phyloP scores from a whole-genome alignment of 139 green algal genomes.

The Chlorella ohadii region DNA sequence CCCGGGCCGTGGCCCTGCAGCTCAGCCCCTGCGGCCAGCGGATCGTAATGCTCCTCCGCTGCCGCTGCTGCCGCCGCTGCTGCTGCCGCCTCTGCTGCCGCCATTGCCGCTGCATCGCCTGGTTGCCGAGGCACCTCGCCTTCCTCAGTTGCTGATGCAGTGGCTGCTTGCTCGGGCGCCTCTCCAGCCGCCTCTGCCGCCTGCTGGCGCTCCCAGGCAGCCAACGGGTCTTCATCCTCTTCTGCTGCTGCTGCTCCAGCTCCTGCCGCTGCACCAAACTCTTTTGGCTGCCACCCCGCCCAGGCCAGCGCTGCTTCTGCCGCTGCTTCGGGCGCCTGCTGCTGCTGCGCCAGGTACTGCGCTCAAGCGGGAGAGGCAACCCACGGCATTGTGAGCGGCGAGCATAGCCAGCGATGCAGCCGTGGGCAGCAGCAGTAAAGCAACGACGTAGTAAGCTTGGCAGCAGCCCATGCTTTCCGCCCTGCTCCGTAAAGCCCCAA shows the following conservation, averaged over 20 bases:
- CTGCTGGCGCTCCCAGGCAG: slow-evolving; percentile 21
- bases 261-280: slow-evolving; percentile 50
- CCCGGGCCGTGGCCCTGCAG: neutral
- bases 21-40: neutral
- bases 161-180: neutral
- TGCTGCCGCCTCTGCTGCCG: neutral
- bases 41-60: neutral
- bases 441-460: no score
- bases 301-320: slow-evolving; percentile 17
- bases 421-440: no score
- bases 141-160: neutral
- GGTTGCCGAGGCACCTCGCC: neutral
- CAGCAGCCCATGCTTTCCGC: no score
- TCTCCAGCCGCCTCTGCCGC: neutral
- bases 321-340: slow-evolving; percentile 1
- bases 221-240: neutral
- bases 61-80: neutral
- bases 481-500: no score
- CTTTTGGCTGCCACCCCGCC: slow-evolving; percentile 56
- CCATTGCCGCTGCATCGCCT: neutral
- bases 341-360: neutral
- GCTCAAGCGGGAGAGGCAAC: neutral
- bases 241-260: slow-evolving; percentile 3
- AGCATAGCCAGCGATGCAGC: no score
- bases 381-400: no score